Evolutionary conservation across 1,284 basidiomycete genomes (phyloP).

Genomic region (Phellinidium pouzarii): DNA sequence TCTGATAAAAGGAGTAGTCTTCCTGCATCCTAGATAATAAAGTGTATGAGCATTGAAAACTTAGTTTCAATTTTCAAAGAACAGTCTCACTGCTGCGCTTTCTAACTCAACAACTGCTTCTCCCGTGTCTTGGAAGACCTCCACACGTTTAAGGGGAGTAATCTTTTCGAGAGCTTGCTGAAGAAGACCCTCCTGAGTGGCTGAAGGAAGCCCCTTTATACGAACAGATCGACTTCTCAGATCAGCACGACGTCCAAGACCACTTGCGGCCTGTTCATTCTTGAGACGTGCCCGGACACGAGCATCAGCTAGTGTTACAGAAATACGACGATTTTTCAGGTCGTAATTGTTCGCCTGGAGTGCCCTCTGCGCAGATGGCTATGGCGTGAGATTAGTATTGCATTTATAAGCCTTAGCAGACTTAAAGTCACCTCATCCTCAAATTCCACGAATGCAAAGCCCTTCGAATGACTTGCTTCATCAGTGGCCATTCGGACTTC

Average conservation of each 20-base stretch:
- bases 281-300: constrained; percentile 51
- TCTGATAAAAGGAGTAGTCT: constrained; percentile 64
- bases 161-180: constrained; percentile 85
- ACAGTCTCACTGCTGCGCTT: constrained; percentile 55
- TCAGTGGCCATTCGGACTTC: constrained; percentile 76
- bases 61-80: not conserved
- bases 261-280: constrained; percentile 41
- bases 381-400: constrained; percentile 12
- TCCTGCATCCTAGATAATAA: constrained; percentile 60
- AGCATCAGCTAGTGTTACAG: constrained; percentile 75
- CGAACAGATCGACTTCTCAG: constrained; percentile 64
- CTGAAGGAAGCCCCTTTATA: constrained; percentile 66
- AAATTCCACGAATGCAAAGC: constrained; percentile 94
- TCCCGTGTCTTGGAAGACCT: constrained; percentile 57
- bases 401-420: not conserved
- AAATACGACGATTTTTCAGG: constrained; percentile 77
- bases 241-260: constrained; percentile 55
- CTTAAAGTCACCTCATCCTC: constrained; percentile 57
- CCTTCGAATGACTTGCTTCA: constrained; percentile 65
- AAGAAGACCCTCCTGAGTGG: constrained; percentile 77
- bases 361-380: constrained; percentile 69
- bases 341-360: constrained; percentile 79
- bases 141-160: constrained; percentile 64
- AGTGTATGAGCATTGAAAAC: not conserved
- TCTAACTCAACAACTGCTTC: constrained; percentile 79